Evolutionary conservation across 306 rosid species (phyloP).

Genomic region (Hippophae tibetana): DNA sequence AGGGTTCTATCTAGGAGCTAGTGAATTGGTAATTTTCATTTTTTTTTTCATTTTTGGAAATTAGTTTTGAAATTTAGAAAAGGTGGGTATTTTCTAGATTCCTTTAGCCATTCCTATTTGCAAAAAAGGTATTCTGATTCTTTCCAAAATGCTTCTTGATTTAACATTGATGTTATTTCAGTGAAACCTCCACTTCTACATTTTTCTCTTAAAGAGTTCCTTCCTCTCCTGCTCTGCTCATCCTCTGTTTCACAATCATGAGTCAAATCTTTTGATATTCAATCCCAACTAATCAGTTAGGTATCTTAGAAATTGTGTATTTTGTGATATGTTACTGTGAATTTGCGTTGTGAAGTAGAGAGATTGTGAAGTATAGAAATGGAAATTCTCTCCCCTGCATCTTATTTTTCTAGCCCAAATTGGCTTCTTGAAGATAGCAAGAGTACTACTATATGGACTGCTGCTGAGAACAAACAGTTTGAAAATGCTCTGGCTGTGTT

Average conservation of each 20-base stretch:
- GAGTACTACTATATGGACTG: slow-evolving; percentile 54
- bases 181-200: slow-evolving; percentile 47
- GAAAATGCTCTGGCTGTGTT: slow-evolving; percentile 80
- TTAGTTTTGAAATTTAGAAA: slow-evolving; percentile 31
- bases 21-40: slow-evolving; percentile 8
- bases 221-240: slow-evolving; percentile 17
- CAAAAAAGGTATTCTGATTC: slow-evolving; percentile 66
- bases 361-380: slow-evolving; percentile 36
- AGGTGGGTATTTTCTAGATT: slow-evolving; percentile 59
- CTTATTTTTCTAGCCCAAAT: slow-evolving; percentile 33
- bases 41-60: slow-evolving; percentile 25
- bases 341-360: slow-evolving; percentile 26
- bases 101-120: slow-evolving; percentile 36
- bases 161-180: slow-evolving; percentile 36
- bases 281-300: not conserved
- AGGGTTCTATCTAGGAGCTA: slow-evolving; percentile 26
- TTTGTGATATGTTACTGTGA: not conserved
- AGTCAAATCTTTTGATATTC: slow-evolving; percentile 1
- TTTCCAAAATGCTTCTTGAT: slow-evolving; percentile 52
- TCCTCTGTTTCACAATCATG: slow-evolving; percentile 16
- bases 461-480: slow-evolving; percentile 72
- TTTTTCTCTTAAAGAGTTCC: slow-evolving; percentile 14
- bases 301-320: not conserved
- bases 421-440: slow-evolving; percentile 44
- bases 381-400: slow-evolving; percentile 57